A percentile compares a stretch with the other conserved stretches of the same genome.
Evolutionary conservation across 306 rosid species (phyloP).

Genomic region (Rosa persica): DNA sequence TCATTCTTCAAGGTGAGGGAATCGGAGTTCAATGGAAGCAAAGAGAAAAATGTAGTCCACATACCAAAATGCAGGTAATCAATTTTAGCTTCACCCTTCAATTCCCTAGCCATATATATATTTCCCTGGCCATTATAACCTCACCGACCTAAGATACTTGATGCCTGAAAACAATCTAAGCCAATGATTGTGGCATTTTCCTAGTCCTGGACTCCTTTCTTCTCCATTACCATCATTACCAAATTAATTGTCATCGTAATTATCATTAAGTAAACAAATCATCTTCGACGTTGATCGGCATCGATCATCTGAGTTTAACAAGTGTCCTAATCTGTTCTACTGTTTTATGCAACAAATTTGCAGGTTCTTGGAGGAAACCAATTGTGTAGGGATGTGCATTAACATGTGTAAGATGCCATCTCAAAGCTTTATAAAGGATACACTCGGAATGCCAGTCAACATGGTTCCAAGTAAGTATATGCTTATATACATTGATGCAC

Average conservation of each 20-base stretch:
- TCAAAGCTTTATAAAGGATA: slow-evolving; percentile 71
- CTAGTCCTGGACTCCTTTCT: slow-evolving; percentile 17
- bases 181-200: slow-evolving; percentile 40
- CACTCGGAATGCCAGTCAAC: slow-evolving; percentile 74
- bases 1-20: slow-evolving; percentile 59
- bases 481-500: background rate
- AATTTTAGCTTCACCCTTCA: slow-evolving; percentile 8
- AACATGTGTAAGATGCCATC: slow-evolving; percentile 88
- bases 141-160: slow-evolving; percentile 51
- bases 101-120: background rate
- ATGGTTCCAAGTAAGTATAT: slow-evolving; percentile 87
- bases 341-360: slow-evolving; percentile 5
- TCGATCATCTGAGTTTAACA: no score
- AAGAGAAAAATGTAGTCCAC: slow-evolving; percentile 71
- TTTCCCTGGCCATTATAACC: slow-evolving; percentile 1
- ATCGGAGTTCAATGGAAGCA: slow-evolving; percentile 68
- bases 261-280: slow-evolving; percentile 18
- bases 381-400: slow-evolving; percentile 84
- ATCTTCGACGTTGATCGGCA: slow-evolving; percentile 4
- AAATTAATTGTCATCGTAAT: slow-evolving; percentile 29
- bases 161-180: slow-evolving; percentile 31
- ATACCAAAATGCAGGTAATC: slow-evolving; percentile 83
- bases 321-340: slow-evolving; percentile 11
- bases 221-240: slow-evolving; percentile 41
- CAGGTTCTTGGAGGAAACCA: slow-evolving; percentile 85